These are phyloP conservation scores for Tulasnella sp. DNA, from an alignment of 768 basidiomycete species.

Conservation along the genomic window DNA sequence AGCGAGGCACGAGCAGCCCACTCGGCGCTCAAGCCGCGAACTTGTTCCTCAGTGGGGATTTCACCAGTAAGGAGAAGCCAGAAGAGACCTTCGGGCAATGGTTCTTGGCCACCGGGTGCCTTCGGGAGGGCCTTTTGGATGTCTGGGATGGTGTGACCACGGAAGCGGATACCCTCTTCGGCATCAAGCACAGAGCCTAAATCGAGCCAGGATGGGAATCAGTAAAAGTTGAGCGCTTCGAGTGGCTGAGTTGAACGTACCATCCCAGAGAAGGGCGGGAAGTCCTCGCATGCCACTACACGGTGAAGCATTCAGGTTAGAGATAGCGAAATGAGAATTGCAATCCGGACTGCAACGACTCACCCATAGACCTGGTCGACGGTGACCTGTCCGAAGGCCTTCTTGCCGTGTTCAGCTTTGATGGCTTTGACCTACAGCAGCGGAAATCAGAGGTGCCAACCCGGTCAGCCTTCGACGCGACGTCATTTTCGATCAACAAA, in stretches of 20 bases:
- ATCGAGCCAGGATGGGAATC: neutral
- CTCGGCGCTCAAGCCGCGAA: slow-evolving; percentile 77
- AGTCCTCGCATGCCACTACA: slow-evolving; percentile 79
- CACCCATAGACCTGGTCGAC: slow-evolving; percentile 91
- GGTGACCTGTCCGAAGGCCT: slow-evolving; percentile 84
- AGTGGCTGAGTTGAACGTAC: neutral
- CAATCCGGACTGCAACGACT: slow-evolving; percentile 30
- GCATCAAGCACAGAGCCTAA: slow-evolving; percentile 85
- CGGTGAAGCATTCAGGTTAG: neutral
- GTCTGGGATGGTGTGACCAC: slow-evolving; percentile 92
- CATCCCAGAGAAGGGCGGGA: slow-evolving; percentile 97
- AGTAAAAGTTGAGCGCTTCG: neutral
- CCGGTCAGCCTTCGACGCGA: neutral
- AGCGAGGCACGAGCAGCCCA: slow-evolving; percentile 92
- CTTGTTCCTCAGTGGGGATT: slow-evolving; percentile 87
- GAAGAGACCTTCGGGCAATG: slow-evolving; percentile 90
- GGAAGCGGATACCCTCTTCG: slow-evolving; percentile 97
- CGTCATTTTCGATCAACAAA: slow-evolving; percentile 8
- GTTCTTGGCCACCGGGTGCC: slow-evolving; percentile 81
- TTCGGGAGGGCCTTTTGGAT: slow-evolving; percentile 82
- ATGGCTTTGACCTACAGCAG: slow-evolving; percentile 66
- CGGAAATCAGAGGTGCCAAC: neutral
- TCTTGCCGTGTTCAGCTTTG: slow-evolving; percentile 83
- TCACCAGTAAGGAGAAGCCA: slow-evolving; percentile 96
- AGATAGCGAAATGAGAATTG: neutral